Percentiles rank a stretch among this genome's conserved stretches.
These are phyloP conservation scores for Saccharomycopsis oosterbeekiorum DNA, from an alignment of 805 yeast species.

Conservation along the genomic window DNA sequence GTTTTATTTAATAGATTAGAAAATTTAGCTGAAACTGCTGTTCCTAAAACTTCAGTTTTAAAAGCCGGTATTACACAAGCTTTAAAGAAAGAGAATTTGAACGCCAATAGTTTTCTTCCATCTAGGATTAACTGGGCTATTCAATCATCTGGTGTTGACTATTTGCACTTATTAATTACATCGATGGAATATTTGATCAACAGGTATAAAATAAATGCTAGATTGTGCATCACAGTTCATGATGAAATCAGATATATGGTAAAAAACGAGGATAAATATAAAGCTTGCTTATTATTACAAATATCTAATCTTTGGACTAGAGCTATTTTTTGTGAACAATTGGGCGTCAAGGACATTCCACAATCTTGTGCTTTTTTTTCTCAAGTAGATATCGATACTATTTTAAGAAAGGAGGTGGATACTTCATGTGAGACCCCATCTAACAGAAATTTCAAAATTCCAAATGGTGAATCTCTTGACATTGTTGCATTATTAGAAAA, in stretches of 20 bases:
- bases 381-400: slow-evolving; percentile 82
- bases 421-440: slow-evolving; percentile 90
- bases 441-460: slow-evolving; percentile 48
- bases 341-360: slow-evolving; percentile 84
- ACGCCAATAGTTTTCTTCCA: slow-evolving; percentile 61
- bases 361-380: slow-evolving; percentile 94
- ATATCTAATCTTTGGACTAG: slow-evolving; percentile 92
- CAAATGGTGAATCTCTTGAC: slow-evolving; percentile 70
- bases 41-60: slow-evolving; percentile 81
- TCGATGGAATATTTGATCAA: slow-evolving; percentile 78
- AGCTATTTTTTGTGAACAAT: slow-evolving; percentile 86
- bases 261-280: slow-evolving; percentile 61
- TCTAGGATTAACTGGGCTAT: slow-evolving; percentile 96
- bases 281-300: slow-evolving; percentile 76
- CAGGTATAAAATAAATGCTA: slow-evolving; percentile 56
- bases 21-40: slow-evolving; percentile 68
- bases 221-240: slow-evolving; percentile 83
- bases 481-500: slow-evolving; percentile 43
- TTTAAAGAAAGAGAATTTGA: slow-evolving; percentile 53
- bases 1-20: slow-evolving; percentile 85
- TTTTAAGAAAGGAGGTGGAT: slow-evolving; percentile 86
- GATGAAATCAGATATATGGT: slow-evolving; percentile 86
- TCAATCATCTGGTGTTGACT: slow-evolving; percentile 97
- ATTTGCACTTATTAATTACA: slow-evolving; percentile 71
- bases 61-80: slow-evolving; percentile 94